Base-by-base conservation (phyloP, 495 filamentous ascomycete genomes). In the Friedmanniomyces simplex region DNA sequence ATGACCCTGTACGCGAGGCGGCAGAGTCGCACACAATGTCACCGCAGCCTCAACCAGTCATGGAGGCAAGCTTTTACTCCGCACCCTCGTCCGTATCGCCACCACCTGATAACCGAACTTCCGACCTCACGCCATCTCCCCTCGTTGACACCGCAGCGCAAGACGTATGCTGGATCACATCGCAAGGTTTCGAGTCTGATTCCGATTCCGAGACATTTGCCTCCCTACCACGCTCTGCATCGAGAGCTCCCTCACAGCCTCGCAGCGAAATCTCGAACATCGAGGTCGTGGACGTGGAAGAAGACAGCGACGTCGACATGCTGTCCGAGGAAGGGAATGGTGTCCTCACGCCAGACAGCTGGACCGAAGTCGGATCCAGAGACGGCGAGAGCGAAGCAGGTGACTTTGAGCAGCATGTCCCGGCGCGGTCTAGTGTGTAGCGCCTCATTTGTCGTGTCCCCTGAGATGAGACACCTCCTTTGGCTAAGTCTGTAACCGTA, bases 271-370 rank as follows among this genome's bases (percentile, higher is more conserved):
- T 55, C 1, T 63, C 60, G 13, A 34, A 52, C 24, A 25, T 59
- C n/a, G 60, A 63, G 47, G 52, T 58, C 26, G 18, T 63, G 5
- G 60, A 63, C 41, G 24, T 55, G 4, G 55, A 34, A 18, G 59
- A 57, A 7, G 59, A 62, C 28, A 59, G 55, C 25, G 60, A 63
- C 39, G 50, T 63, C 7, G 60, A 59, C 41, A 59, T 63, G 59
- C 28, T 62, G 6, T 62, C 59, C 21, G 55, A 63, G 22, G 56
- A 54, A 36, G 55, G 60, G 3, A 47, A 55, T 20, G 55, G 49
- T 12, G 37, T 59, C 37, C 37, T 25, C 8, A 60, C 57, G 32
- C 57, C 56, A 4, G 61, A 60, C 22, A 60, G 57, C 52, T 63
- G 56, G 61, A 52, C 51, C 8, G 57, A 60, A 43, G 61, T 59